Percentiles rank a stretch among this genome's conserved stretches.
These are phyloP conservation scores for Aspergillus sp. DNA, from an alignment of 2,329 filamentous ascomycete genomes.

Conservation along the genomic window DNA sequence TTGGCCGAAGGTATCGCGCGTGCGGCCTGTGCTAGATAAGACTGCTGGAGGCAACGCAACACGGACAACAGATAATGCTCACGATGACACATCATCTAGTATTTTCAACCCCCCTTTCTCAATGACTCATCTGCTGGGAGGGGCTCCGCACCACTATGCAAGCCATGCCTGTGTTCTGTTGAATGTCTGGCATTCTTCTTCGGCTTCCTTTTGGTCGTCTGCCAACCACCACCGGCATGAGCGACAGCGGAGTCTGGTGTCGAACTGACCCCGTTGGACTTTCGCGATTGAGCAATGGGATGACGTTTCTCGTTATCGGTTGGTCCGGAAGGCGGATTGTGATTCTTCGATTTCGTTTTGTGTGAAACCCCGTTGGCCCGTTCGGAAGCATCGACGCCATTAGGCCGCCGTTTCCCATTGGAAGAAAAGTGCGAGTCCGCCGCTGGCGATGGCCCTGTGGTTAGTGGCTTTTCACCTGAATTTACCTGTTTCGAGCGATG, in stretches of 20 bases:
- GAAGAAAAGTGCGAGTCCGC: constrained; percentile 35
- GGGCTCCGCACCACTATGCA: constrained; percentile 36
- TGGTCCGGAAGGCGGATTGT: constrained; percentile 19
- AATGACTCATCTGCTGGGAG: constrained; percentile 46
- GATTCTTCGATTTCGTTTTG: constrained; percentile 39
- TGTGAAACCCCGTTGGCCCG: constrained; percentile 37
- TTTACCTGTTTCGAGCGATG: constrained; percentile 29
- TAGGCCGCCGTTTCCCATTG: constrained; percentile 34
- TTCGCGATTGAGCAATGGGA: constrained; percentile 29
- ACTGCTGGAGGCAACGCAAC: not conserved
- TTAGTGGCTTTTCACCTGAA: constrained; percentile 27
- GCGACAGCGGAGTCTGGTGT: constrained; percentile 27
- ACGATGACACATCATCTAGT: not conserved
- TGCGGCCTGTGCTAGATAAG: not conserved
- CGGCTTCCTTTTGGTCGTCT: constrained; percentile 48
- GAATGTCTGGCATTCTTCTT: constrained; percentile 40
- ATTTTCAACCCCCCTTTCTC: constrained; percentile 48
- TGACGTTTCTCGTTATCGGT: constrained; percentile 35
- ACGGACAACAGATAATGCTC: not conserved
- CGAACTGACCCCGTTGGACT: constrained; percentile 33
- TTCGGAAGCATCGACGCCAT: constrained; percentile 34
- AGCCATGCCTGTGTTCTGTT: constrained; percentile 33
- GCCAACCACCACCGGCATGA: constrained; percentile 40
- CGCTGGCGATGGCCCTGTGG: constrained; percentile 26
- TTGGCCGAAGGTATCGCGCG: not conserved